These are phyloP conservation scores for Eimeria sp. DNA, from an alignment of 169 alveolate species.

Conservation along the genomic window DNA sequence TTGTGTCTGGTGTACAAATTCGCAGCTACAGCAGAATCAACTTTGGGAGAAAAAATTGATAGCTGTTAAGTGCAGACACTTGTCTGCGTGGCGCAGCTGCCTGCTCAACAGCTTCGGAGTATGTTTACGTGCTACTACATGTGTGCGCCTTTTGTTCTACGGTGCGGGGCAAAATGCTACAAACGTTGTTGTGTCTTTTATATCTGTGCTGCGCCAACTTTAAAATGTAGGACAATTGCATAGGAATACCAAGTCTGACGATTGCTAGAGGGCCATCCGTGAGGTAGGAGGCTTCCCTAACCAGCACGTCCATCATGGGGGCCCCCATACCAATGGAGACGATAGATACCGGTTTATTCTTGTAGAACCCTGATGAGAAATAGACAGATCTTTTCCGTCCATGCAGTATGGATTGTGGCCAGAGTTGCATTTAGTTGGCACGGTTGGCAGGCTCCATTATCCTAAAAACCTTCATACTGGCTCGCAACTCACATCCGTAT, in stretches of 20 bases:
- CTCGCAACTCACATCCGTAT: not conserved
- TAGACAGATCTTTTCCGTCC: not conserved
- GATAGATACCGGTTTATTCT: constrained; percentile 81
- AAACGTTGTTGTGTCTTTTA: not conserved
- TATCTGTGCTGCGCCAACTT: not conserved
- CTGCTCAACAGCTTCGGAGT: not conserved
- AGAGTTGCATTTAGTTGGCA: not conserved
- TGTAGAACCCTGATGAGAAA: constrained; percentile 74
- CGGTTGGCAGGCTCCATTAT: not conserved
- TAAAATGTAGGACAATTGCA: not conserved
- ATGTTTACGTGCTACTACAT: not conserved
- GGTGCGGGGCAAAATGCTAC: not conserved
- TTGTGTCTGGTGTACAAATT: not conserved
- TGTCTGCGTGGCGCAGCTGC: not conserved
- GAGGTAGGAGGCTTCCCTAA: constrained; percentile 83
- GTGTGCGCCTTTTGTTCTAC: not conserved
- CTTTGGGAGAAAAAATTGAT: not conserved
- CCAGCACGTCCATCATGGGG: constrained; percentile 86
- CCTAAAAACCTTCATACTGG: not conserved
- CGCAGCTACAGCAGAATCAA: not conserved
- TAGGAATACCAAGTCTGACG: constrained; percentile 82
- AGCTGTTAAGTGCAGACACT: not conserved
- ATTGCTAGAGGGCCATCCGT: constrained; percentile 84
- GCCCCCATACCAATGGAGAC: constrained; percentile 87
- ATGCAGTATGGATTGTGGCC: not conserved